Evolutionary conservation across 2,329 filamentous ascomycete species (phyloP).

Genomic region (Ascochyta koolunga): DNA sequence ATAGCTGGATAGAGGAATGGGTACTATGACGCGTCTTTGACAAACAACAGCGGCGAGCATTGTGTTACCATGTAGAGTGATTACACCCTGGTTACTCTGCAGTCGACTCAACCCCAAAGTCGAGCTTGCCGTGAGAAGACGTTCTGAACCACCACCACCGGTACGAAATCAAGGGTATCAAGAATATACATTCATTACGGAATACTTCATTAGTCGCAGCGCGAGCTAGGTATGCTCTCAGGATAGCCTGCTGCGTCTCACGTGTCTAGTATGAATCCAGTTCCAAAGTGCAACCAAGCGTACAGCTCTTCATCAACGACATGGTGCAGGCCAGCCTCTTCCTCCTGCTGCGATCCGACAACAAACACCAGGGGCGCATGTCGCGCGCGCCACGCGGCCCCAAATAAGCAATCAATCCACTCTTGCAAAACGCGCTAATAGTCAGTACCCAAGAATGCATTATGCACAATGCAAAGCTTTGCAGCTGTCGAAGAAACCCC

Average conservation of each 20-base stretch:
- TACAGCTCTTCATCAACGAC: neutral
- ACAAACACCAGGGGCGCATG: constrained; percentile 1
- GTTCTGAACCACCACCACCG: too few relatives aligned
- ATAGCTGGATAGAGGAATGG: neutral
- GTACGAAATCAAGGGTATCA: constrained; percentile 3
- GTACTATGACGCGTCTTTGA: too few relatives aligned
- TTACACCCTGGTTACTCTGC: too few relatives aligned
- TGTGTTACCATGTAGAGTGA: too few relatives aligned
- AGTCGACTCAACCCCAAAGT: too few relatives aligned
- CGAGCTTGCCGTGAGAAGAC: too few relatives aligned
- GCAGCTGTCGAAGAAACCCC: constrained; percentile 9
- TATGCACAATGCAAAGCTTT: constrained; percentile 14
- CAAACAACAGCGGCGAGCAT: too few relatives aligned
- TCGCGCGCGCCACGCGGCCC: neutral
- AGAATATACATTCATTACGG: constrained; percentile 21
- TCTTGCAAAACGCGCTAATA: constrained; percentile 11
- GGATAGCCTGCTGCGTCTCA: constrained; percentile 1
- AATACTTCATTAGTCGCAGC: constrained; percentile 17
- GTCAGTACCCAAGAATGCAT: constrained; percentile 8
- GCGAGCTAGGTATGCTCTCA: constrained; percentile 1
- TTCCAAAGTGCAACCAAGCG: neutral
- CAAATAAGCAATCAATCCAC: neutral
- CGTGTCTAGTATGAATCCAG: neutral
- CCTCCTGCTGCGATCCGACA: neutral
- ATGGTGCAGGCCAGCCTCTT: too few relatives aligned